Evolutionary conservation across 1,284 basidiomycete genomes (phyloP), one percentile per base, ranked within the genome.

Genomic region (Boletus smithii): DNA sequence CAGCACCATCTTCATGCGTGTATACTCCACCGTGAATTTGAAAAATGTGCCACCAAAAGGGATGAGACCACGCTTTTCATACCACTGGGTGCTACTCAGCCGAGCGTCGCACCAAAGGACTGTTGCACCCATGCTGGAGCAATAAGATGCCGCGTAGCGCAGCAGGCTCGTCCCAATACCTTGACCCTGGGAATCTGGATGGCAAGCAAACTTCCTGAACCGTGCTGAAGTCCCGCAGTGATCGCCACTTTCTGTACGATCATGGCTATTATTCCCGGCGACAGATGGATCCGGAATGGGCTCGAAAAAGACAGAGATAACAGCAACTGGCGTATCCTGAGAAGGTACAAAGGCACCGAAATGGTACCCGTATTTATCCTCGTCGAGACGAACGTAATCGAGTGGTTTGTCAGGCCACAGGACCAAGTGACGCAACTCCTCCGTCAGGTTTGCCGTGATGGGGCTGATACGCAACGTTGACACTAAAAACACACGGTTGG

Each of bases 141-240:
- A 62, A 20, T 72, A 73, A 22, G 68, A 61, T n/a, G 62, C 60
- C 49, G 73, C 65, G 8, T 69, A 68, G 53, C 73, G 50, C 38
- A 84, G 65, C 31, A 81, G 66, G 42, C 57, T 62, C 17, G 75
- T 74, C 18, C 80, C 79, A 48, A 84, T 70, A 17, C 80, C 81
- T 49, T 58, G 71, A 17, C 73, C 68, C 58, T 73, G 72, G 56
- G 72, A 69, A n/a, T 58, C 52, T 20, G 69, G 66, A 35, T 73
- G 67, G 57, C 77, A 83, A 11, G 80, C 76, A 59, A 83, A 82
- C 59, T 83, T 83, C 50, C 79, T 70, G 62, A 83, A 81, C n/a
- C 79, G 73, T 22, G 72, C 72, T 3, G 70, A 59, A 24, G 46
- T 38, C 37, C 26, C 40, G 22, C 22, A 26, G 36, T 48, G 42